A percentile compares a stretch with the other conserved stretches of the same genome.
These are phyloP conservation scores for Neurospora sp. DNA, from an alignment of 495 filamentous ascomycete genomes.

Conservation along the genomic window DNA sequence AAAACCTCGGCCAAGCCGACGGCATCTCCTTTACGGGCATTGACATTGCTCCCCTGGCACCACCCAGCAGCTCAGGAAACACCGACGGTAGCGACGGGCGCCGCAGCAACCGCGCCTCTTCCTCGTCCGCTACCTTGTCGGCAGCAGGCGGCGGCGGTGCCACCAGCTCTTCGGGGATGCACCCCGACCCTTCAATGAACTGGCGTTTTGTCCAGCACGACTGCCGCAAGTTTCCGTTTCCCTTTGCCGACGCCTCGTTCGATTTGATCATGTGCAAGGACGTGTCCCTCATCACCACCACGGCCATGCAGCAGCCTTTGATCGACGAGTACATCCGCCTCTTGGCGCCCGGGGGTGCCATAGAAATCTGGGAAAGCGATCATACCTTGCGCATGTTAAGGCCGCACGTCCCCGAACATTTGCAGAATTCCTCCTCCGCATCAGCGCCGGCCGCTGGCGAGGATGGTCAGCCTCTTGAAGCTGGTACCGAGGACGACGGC, in stretches of 20 bases:
- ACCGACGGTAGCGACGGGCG: not conserved
- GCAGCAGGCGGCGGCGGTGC: conserved; percentile 1
- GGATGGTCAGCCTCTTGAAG: conserved; percentile 3
- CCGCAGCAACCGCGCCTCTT: conserved; percentile 1
- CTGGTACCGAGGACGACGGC: conserved; percentile 29
- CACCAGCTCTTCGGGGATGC: not conserved
- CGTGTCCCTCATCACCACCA: conserved; percentile 57
- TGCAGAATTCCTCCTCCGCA: conserved; percentile 15
- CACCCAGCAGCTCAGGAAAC: conserved; percentile 15
- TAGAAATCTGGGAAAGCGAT: conserved; percentile 85
- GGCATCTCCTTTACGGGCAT: conserved; percentile 68
- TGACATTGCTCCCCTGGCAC: conserved; percentile 69
- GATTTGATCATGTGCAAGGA: conserved; percentile 89
- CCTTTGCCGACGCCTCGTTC: conserved; percentile 76
- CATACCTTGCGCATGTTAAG: conserved; percentile 65
- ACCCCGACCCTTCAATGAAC: conserved; percentile 57
- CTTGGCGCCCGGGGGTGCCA: conserved; percentile 62
- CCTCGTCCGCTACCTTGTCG: conserved; percentile 1
- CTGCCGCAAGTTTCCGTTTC: conserved; percentile 60
- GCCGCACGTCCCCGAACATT: conserved; percentile 54
- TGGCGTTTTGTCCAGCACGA: conserved; percentile 89
- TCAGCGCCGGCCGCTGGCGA: conserved; percentile 7
- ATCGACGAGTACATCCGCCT: conserved; percentile 71
- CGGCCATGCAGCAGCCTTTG: conserved; percentile 49
- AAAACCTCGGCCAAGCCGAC: conserved; percentile 42